Base-by-base conservation (phyloP, 805 yeast species). In the Kurtzmaniella fragi region DNA sequence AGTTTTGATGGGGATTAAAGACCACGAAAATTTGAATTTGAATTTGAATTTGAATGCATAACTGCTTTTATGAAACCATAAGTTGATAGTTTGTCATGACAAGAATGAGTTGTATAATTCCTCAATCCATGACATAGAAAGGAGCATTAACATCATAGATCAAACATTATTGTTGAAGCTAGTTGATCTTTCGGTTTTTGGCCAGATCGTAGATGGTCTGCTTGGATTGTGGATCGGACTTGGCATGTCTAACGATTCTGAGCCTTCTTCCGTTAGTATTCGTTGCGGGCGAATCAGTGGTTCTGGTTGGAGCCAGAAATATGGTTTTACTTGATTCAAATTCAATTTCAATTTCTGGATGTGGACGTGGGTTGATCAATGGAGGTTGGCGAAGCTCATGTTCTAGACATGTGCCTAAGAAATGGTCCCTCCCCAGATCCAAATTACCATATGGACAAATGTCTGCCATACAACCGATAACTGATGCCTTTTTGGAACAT, bases 361-460 rank as follows among this genome's bases (percentile, higher is more conserved):
- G 17, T 3, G 29, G 40, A 10, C 35, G 38, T 26, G 42, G 40
- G 4, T 10, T 8, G 17, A 20, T n/a, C 12, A 14, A 28, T 2
- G 55, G 50, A 37, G 53, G 50, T 27, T 46, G 35, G 7, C 35
- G 41, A 3, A 56, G 53, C 6, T 58, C 43, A 23, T 64, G 64
- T 50, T 71, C 77, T 38, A 64, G 45, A 39, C 78, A 73, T 3
- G 77, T 70, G 1, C 77, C 78, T 51, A 62, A 49, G 43, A 57
- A 73, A 49, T 73, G 78, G 44, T 73, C 78, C 52, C 76, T 55
- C 12, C 72, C 61, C n/a, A 70, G 56, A 42, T 61, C 61, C 43
- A 65, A 70, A 14, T 45, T 53, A 2, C 72, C 73, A 37, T 55
- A 61, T 2, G 74, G 72, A 46, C 78, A 73, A 28, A 67, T 57